Conservation (phyloP, 306 rosid species). For the Cicer arietinum region DNA sequence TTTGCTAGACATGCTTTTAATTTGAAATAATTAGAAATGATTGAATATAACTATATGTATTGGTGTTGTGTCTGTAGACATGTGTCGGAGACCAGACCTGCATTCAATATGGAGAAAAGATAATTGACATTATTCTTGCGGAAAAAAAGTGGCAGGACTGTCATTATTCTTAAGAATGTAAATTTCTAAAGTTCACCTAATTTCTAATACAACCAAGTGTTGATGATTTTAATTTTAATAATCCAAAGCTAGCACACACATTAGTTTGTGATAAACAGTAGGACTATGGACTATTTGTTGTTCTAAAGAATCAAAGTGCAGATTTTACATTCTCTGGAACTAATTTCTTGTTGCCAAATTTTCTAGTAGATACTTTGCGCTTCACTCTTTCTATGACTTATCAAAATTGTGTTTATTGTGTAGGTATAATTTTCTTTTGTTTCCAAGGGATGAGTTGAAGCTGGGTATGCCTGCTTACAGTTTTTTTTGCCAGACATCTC, state of each 20-base stretch:
- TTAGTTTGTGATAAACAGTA: neutral
- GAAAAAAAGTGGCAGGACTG: neutral
- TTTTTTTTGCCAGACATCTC: conserved; percentile 77
- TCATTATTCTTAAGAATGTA: neutral
- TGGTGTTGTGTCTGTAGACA: no score
- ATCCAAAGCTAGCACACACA: neutral
- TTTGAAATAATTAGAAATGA: no score
- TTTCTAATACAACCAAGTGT: neutral
- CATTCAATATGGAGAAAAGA: no score
- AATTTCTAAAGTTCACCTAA: neutral
- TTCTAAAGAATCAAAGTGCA: neutral
- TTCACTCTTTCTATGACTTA: neutral
- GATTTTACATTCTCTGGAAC: neutral
- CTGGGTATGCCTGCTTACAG: conserved; percentile 86
- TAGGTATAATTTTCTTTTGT: conserved; percentile 84
- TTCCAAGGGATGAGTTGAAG: conserved; percentile 84
- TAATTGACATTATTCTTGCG: no score
- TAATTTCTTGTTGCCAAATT: neutral
- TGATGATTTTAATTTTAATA: neutral
- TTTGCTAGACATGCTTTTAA: no score
- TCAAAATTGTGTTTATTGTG: conserved; percentile 41
- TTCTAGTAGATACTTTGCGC: neutral
- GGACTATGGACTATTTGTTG: neutral
- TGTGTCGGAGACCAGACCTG: no score
- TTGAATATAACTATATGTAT: no score